Percentiles rank a stretch among this genome's conserved stretches.
phyloP scores from a whole-genome alignment of 805 yeast species.

The Candida piceae region DNA sequence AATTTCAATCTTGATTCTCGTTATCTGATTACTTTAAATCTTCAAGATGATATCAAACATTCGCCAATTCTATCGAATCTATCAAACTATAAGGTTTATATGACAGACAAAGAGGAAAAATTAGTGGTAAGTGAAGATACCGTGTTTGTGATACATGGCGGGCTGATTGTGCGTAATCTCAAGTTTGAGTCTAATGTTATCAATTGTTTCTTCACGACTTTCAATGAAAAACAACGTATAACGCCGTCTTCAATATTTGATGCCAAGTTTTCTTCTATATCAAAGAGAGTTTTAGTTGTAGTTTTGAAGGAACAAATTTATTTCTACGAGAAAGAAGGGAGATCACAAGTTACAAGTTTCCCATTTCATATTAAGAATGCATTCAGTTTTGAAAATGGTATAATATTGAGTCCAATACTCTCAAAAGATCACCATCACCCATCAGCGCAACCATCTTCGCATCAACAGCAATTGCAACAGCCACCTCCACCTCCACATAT shows the following conservation, averaged over 20 bases:
- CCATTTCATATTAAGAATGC: conserved; percentile 64
- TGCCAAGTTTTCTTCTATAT: not conserved
- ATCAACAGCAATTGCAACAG: conserved; percentile 1
- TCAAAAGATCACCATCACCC: conserved; percentile 2
- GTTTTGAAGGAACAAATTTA: conserved; percentile 56
- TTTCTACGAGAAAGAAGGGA: conserved; percentile 58
- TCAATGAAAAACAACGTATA: conserved; percentile 28
- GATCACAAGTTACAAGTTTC: conserved; percentile 53
- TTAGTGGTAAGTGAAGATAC: conserved; percentile 28
- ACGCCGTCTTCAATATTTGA: not conserved
- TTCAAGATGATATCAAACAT: conserved; percentile 17
- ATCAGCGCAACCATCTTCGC: no score
- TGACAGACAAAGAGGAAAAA: conserved; percentile 19
- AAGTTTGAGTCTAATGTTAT: conserved; percentile 47
- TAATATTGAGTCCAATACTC: conserved; percentile 38
- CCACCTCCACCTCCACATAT: not conserved
- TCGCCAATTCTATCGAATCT: conserved; percentile 7
- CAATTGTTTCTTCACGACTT: conserved; percentile 57
- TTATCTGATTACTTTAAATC: conserved; percentile 13
- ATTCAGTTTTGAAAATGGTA: conserved; percentile 62
- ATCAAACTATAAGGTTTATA: conserved; percentile 11
- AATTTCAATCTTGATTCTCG: conserved; percentile 15
- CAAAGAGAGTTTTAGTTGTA: conserved; percentile 47
- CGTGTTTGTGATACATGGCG: conserved; percentile 48
- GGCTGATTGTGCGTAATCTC: conserved; percentile 43